Percentiles rank a stretch among this genome's conserved stretches.
Evolutionary conservation across 228 moss, liverwort and hornwort species (phyloP).

Genomic region (Sphagnum fallax): DNA sequence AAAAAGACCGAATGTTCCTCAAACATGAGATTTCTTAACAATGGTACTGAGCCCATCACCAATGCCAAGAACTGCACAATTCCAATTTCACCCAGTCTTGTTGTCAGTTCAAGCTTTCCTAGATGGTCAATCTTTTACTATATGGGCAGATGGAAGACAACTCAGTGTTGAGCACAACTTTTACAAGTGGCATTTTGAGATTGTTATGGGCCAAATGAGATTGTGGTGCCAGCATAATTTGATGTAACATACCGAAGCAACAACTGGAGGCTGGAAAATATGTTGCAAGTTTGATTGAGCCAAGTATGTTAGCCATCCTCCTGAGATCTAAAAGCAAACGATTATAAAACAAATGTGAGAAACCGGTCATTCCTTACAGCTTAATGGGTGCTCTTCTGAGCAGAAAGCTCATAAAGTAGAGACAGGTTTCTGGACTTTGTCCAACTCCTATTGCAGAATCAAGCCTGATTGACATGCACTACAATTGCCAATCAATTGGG

Average conservation of each 20-base stretch:
- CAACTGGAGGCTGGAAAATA: slow-evolving; percentile 45
- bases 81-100: neutral
- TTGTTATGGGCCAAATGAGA: neutral
- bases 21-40: slow-evolving; percentile 20
- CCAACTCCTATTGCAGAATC: neutral
- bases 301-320: slow-evolving; percentile 5
- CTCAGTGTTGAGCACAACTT: no score
- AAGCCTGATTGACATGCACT: neutral
- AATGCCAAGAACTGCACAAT: slow-evolving; percentile 35
- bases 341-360: no score
- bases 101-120: neutral
- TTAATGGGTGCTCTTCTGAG: neutral
- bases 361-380: no score
- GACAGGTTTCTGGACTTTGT: neutral
- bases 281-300: slow-evolving; percentile 12
- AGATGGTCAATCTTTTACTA: neutral
- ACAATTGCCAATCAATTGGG: neutral
- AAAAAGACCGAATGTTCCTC: slow-evolving; percentile 23
- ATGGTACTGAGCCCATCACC: slow-evolving; percentile 28
- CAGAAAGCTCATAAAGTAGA: neutral
- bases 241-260: slow-evolving; percentile 35
- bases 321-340: slow-evolving; percentile 9
- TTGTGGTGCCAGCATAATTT: neutral
- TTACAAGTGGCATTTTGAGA: no score
- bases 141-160: neutral